Evolutionary conservation across 2,329 filamentous ascomycete genomes (phyloP).

Genomic region (Fusarium musae): DNA sequence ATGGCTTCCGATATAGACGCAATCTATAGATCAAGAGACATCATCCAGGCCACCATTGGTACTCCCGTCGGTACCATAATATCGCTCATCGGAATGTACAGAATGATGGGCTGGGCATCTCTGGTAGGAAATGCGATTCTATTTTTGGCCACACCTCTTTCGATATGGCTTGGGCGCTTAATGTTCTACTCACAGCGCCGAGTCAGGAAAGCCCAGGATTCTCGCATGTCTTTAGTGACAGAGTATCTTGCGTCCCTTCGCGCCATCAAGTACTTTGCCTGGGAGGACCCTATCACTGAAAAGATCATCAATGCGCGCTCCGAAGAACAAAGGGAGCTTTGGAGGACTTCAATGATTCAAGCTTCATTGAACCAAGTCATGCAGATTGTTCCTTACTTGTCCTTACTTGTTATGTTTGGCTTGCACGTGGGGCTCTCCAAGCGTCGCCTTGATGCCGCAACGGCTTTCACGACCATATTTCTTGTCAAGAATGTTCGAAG

Average conservation of each 20-base stretch:
- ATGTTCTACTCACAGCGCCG: conserved; percentile 63
- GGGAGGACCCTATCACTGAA: conserved; percentile 65
- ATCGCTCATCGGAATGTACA: conserved; percentile 63
- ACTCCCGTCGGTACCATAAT: conserved; percentile 60
- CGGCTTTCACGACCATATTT: conserved; percentile 67
- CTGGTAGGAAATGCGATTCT: conserved; percentile 63
- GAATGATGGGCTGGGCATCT: conserved; percentile 65
- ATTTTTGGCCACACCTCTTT: conserved; percentile 60
- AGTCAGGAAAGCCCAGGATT: conserved; percentile 66
- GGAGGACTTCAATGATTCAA: conserved; percentile 62
- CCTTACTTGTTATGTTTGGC: conserved; percentile 65
- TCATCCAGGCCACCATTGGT: conserved; percentile 59
- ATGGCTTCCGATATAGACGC: conserved; percentile 70
- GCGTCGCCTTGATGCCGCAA: conserved; percentile 62
- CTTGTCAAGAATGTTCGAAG: conserved; percentile 64
- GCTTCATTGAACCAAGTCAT: conserved; percentile 60
- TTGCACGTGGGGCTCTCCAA: conserved; percentile 61
- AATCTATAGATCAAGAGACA: conserved; percentile 62
- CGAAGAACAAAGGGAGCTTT: conserved; percentile 64
- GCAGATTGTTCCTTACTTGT: conserved; percentile 63
- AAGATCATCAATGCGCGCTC: conserved; percentile 61
- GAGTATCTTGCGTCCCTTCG: conserved; percentile 68
- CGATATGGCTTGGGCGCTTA: conserved; percentile 58
- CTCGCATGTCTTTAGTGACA: conserved; percentile 66
- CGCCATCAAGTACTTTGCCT: conserved; percentile 70